These are phyloP conservation scores for Mycena floridula DNA, from an alignment of 768 basidiomycete genomes.

Conservation along the genomic window DNA sequence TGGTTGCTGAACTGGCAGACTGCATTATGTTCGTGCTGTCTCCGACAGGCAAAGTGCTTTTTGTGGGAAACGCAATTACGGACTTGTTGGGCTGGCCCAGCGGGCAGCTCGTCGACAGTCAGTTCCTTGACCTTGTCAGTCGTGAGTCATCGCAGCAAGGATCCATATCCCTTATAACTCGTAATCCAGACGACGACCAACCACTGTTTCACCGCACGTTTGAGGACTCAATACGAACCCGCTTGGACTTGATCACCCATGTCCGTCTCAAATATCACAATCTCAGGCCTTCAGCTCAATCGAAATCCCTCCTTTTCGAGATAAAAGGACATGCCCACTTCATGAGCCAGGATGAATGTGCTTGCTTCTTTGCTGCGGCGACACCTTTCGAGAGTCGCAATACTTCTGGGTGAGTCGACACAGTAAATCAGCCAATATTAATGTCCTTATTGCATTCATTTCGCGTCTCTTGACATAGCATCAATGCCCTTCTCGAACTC, in stretches of 20 bases:
- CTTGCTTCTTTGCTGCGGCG: conserved; percentile 70
- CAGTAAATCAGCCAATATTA: too few species aligned
- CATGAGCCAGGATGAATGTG: conserved; percentile 32
- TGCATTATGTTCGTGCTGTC: conserved; percentile 66
- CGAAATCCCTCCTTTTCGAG: conserved; percentile 60
- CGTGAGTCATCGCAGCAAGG: conserved; percentile 29
- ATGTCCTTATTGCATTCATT: conserved; percentile 15
- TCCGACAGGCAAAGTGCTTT: conserved; percentile 54
- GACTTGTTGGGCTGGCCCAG: conserved; percentile 78
- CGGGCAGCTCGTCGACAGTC: conserved; percentile 62
- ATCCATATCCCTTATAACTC: not conserved
- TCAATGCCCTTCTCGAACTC: conserved; percentile 73
- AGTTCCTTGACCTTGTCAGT: conserved; percentile 60
- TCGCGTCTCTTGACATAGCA: conserved; percentile 29
- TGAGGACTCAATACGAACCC: conserved; percentile 44
- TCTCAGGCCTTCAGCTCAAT: conserved; percentile 16
- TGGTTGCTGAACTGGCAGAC: conserved; percentile 72
- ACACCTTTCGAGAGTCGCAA: conserved; percentile 75
- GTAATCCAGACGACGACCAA: conserved; percentile 49
- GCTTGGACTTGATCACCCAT: conserved; percentile 48
- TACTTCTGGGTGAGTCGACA: conserved; percentile 66
- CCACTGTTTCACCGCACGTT: conserved; percentile 50
- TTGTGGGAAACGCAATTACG: conserved; percentile 59
- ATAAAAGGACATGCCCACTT: conserved; percentile 61
- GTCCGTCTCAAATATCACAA: conserved; percentile 52